A percentile compares a stretch with the other conserved stretches of the same genome.
Evolutionary conservation across 1,284 basidiomycete genomes (phyloP).

Genomic region (Naganishia albida): DNA sequence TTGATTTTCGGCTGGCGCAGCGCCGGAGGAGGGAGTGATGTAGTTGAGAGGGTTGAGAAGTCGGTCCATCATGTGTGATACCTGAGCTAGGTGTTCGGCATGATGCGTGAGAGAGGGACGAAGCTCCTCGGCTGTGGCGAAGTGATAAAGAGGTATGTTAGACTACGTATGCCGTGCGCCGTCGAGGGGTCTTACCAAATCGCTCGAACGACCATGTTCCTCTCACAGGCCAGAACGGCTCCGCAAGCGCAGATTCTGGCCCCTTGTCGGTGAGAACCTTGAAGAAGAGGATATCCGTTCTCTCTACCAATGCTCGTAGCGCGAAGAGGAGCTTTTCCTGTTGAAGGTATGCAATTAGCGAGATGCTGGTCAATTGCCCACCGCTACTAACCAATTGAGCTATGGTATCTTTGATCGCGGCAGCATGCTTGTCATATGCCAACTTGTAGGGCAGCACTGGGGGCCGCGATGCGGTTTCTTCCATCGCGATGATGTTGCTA

Average conservation of each 20-base stretch:
- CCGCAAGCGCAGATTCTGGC: slow-evolving; percentile 15
- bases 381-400: slow-evolving; percentile 6
- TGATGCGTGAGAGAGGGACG: slow-evolving; percentile 11
- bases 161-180: neutral
- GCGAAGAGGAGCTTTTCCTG: slow-evolving; percentile 14
- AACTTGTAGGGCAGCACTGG: slow-evolving; percentile 16
- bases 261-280: slow-evolving; percentile 17
- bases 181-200: slow-evolving; percentile 21
- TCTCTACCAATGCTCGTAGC: slow-evolving; percentile 2
- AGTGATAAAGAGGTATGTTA: too few species aligned
- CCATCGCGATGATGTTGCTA: slow-evolving; percentile 29
- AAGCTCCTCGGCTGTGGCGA: slow-evolving; percentile 21
- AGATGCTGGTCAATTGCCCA: neutral
- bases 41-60: slow-evolving; percentile 21
- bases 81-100: slow-evolving; percentile 18
- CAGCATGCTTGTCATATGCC: slow-evolving; percentile 20
- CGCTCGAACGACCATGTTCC: slow-evolving; percentile 33
- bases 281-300: slow-evolving; percentile 16
- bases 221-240: slow-evolving; percentile 23
- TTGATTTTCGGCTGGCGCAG: neutral
- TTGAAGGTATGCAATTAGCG: neutral
- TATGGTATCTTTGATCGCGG: slow-evolving; percentile 2
- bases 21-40: neutral
- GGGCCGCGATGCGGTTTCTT: slow-evolving; percentile 27
- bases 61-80: slow-evolving; percentile 18